Base-by-base conservation (phyloP, 2,329 filamentous ascomycete genomes). In the Xylariaceae sp. region DNA sequence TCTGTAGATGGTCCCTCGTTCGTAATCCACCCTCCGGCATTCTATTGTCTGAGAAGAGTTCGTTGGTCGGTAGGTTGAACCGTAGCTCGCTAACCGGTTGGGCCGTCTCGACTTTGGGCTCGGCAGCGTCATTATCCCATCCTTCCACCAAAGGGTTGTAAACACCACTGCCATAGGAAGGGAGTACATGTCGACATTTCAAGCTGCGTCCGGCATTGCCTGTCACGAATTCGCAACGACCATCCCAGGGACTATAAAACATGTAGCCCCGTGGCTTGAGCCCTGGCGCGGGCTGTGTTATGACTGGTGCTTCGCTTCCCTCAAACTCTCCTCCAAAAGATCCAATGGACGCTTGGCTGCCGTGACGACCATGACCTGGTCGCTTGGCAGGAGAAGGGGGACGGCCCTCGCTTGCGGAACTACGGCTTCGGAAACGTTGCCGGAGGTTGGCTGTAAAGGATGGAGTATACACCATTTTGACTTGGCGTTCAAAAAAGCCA, bases 191-290 rank as follows among this genome's bases (percentile, higher is more conserved):
- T 50, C 84, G 84, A 70, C 88, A 92, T 67, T 84, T 84, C 13
- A 95, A 72, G 50, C 82, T 87, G 47, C 87, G 85, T 2, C 93
- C 92, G 41, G 82, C 86, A 50, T 84, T 79, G 36, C 88, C 87
- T 0, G 91, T 94, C 14, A 82, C 78, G 69, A 97, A 97, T 55
- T 92, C 88, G 71, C 93, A 97, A 40, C 81, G 81, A 14, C 90
- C 89, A 55, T 90, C 85, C 93, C 93, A 97, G 0, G 91, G 92
- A 40, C 89, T 94, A 17, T 77, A 73, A 66, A 97, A 97, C 1
- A 84, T 81, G 69, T 95, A 96, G 16, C 85, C 87, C 31, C 79
- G 78, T 0, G 84, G 76, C 48, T 75, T 80, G 55, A 77, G 73
- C 16, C 72, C 78, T 0, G 75, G 74, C 0, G 73, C 74, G 0